Base-by-base conservation (phyloP, 1,139 yeast genomes). In the Keqinozyma sinolaborantium region DNA sequence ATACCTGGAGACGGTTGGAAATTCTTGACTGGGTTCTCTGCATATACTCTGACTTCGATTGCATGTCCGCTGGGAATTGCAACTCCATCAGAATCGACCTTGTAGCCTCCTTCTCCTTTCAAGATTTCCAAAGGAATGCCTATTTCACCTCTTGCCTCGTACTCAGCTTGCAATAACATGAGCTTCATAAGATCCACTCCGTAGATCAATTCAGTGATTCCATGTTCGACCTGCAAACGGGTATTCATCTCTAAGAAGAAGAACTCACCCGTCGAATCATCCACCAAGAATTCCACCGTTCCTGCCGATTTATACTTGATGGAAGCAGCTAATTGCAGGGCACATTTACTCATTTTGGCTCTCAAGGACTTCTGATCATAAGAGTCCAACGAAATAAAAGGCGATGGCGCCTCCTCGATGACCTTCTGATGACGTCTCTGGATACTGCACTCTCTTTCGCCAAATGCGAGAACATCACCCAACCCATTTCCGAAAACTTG, bases 401-500 rank as follows among this genome's bases (percentile, higher is more conserved):
- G 63, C 39, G 56, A 65, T 12, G 76, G 76, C 3, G 70, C 51
- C 44, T 70, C 76, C 42, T 70, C 77, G 26, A 70, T 53, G n/a
- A 69, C 71, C 41, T 69, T 69, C 38, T 69, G 75, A 42, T 69
- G 75, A 18, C 75, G 54, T 41, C 75, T 56, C 49, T 69, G 75
- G 24, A 69, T 67, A 7, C 73, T 64, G 37, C 75, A 69, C 36
- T 70, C 75, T 29, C 75, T 55, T 43, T 68, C 75, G 13, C 73
- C 73, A 25, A 62, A 58, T 2, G 72, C 64, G 11, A 67, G 53
- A 10, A 64, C 64, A 36, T 65, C 64, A 11, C 73, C 73, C 28
- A 50, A 44, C 26, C 63, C 63, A 44, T 70, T 67, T 9, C 73
- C 75, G 41, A 69, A 65, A 19, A 69, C 49, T 37, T 69, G 75